Percentiles rank a stretch among this genome's conserved stretches.
Conservation (phyloP, 2,329 filamentous ascomycete genomes). For the Calonectria pseudoreteaudii region DNA sequence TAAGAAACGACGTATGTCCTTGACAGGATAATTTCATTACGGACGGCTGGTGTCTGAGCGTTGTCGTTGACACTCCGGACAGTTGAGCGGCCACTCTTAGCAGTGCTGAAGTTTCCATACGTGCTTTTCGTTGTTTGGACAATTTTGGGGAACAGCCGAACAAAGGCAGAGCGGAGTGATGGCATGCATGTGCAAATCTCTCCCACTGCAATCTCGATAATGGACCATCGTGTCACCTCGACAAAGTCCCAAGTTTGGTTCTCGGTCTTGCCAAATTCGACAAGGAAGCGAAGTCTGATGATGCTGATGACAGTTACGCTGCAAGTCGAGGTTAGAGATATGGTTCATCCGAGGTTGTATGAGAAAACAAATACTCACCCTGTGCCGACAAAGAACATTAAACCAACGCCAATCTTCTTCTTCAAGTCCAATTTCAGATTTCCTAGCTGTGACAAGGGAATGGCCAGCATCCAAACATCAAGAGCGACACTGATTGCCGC, state of each 20-base stretch:
- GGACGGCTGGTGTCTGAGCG: background rate
- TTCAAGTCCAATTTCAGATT: slow-evolving; percentile 2
- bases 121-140: background rate
- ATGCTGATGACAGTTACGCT: slow-evolving; percentile 2
- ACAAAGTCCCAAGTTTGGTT: background rate
- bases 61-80: background rate
- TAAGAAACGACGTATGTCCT: background rate
- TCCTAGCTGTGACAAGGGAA: background rate
- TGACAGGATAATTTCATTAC: background rate
- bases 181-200: slow-evolving; percentile 11
- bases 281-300: background rate
- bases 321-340: no score
- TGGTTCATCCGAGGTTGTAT: no score
- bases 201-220: background rate
- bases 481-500: slow-evolving; percentile 25
- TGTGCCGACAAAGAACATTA: slow-evolving; percentile 6
- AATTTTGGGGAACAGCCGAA: background rate
- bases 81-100: background rate
- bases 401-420: slow-evolving; percentile 4
- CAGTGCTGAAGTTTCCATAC: background rate
- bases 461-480: slow-evolving; percentile 8
- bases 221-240: background rate
- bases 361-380: background rate
- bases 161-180: background rate
- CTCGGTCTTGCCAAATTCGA: background rate